Conservation (phyloP, 1,284 basidiomycete species). For the Agaricales sp. region DNA sequence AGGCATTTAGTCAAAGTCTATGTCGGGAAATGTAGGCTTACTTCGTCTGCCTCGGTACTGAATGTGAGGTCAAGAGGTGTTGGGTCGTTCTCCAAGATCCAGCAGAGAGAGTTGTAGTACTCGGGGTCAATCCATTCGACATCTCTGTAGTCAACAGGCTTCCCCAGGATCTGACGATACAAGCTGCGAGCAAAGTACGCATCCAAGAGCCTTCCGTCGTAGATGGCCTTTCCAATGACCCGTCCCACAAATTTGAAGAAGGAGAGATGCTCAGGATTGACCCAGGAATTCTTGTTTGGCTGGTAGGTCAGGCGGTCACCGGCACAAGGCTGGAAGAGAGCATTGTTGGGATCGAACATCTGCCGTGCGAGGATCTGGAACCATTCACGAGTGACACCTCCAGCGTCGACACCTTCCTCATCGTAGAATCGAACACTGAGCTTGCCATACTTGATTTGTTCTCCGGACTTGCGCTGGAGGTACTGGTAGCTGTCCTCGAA, state of each 20-base stretch:
- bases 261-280: slow-evolving; percentile 90
- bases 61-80: slow-evolving; percentile 80
- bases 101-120: slow-evolving; percentile 88
- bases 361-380: slow-evolving; percentile 96
- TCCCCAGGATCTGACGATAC: slow-evolving; percentile 88
- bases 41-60: slow-evolving; percentile 87
- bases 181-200: slow-evolving; percentile 96
- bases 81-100: slow-evolving; percentile 89
- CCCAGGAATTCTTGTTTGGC: slow-evolving; percentile 91
- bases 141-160: slow-evolving; percentile 87
- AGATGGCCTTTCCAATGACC: slow-evolving; percentile 94
- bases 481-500: slow-evolving; percentile 97
- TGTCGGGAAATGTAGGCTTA: slow-evolving; percentile 27
- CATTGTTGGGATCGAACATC: slow-evolving; percentile 99
- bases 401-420: slow-evolving; percentile 97
- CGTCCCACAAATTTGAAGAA: slow-evolving; percentile 99
- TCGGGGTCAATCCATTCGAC: slow-evolving; percentile 96
- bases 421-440: slow-evolving; percentile 95
- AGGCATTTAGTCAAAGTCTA: no score
- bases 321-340: slow-evolving; percentile 94
- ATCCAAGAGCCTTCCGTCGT: slow-evolving; percentile 91
- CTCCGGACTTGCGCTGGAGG: slow-evolving; percentile 83
- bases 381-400: slow-evolving; percentile 97
- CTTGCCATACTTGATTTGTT: slow-evolving; percentile 98
- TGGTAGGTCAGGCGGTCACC: slow-evolving; percentile 93